phyloP scores from a whole-genome alignment of 192 early-diverging fungal genomes.

The Entomortierella lignicola region DNA sequence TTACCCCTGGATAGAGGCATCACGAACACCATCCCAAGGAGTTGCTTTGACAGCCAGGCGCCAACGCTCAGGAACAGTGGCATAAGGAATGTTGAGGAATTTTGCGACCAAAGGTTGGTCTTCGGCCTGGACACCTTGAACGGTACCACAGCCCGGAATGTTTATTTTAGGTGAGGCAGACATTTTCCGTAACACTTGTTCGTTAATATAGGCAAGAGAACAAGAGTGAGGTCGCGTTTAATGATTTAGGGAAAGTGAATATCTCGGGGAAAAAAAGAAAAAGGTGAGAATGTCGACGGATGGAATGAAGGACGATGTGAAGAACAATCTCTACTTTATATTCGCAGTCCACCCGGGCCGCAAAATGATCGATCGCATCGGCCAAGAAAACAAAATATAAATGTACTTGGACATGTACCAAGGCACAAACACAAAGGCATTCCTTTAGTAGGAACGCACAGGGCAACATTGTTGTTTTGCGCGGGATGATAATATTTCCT shows the following conservation, averaged over 20 bases:
- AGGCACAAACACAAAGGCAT: too few relatives aligned
- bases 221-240: too few relatives aligned
- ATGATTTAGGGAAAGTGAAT: neutral
- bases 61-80: slow-evolving; percentile 49
- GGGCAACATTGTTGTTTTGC: too few relatives aligned
- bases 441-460: too few relatives aligned
- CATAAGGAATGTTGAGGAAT: slow-evolving; percentile 52
- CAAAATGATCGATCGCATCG: too few relatives aligned
- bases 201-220: neutral
- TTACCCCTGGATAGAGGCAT: slow-evolving; percentile 35
- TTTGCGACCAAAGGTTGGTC: slow-evolving; percentile 27
- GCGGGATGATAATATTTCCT: too few relatives aligned
- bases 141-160: slow-evolving; percentile 29
- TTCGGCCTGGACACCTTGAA: slow-evolving; percentile 14
- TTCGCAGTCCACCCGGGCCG: too few relatives aligned
- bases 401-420: too few relatives aligned
- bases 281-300: neutral
- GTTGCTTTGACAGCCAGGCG: slow-evolving; percentile 22
- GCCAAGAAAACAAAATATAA: too few relatives aligned
- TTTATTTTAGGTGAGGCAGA: slow-evolving; percentile 18
- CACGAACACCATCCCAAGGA: slow-evolving; percentile 38
- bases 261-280: neutral
- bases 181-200: slow-evolving; percentile 1
- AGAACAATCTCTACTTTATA: too few relatives aligned
- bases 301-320: too few relatives aligned